Evolutionary conservation across 768 basidiomycete species (phyloP).

Genomic region (Amyloporia xantha): DNA sequence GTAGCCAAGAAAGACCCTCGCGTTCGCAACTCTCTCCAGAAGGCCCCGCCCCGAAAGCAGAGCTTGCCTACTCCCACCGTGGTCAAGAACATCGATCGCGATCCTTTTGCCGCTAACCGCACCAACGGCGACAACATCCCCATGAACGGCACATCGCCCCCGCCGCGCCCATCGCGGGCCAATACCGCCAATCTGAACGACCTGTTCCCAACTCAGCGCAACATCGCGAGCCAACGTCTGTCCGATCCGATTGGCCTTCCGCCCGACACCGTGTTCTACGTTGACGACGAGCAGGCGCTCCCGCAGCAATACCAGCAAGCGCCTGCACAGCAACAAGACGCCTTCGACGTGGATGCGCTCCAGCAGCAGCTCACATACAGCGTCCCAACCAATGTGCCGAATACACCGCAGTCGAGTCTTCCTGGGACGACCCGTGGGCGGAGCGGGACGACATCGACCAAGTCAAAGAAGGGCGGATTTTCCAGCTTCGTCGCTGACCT

Average conservation of each 20-base stretch:
- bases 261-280: slow-evolving; percentile 27
- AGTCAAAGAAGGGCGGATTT: slow-evolving; percentile 51
- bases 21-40: slow-evolving; percentile 55
- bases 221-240: slow-evolving; percentile 42
- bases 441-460: slow-evolving; percentile 34
- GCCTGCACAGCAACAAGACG: background rate
- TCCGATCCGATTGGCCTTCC: slow-evolving; percentile 37
- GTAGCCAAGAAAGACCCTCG: slow-evolving; percentile 23
- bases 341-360: background rate
- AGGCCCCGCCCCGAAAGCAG: slow-evolving; percentile 49
- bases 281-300: slow-evolving; percentile 19
- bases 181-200: slow-evolving; percentile 81
- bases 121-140: slow-evolving; percentile 25
- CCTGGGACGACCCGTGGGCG: slow-evolving; percentile 28
- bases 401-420: slow-evolving; percentile 10
- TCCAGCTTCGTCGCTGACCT: slow-evolving; percentile 59
- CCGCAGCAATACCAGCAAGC: slow-evolving; percentile 15
- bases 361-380: slow-evolving; percentile 3
- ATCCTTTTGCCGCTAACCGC: slow-evolving; percentile 47
- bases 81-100: slow-evolving; percentile 38
- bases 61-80: slow-evolving; percentile 33
- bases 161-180: slow-evolving; percentile 75
- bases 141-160: slow-evolving; percentile 43
- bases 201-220: slow-evolving; percentile 44
- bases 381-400: slow-evolving; percentile 2